These are phyloP conservation scores for Sistotremastrum suecicum DNA, from an alignment of 768 basidiomycete species.

Conservation along the genomic window DNA sequence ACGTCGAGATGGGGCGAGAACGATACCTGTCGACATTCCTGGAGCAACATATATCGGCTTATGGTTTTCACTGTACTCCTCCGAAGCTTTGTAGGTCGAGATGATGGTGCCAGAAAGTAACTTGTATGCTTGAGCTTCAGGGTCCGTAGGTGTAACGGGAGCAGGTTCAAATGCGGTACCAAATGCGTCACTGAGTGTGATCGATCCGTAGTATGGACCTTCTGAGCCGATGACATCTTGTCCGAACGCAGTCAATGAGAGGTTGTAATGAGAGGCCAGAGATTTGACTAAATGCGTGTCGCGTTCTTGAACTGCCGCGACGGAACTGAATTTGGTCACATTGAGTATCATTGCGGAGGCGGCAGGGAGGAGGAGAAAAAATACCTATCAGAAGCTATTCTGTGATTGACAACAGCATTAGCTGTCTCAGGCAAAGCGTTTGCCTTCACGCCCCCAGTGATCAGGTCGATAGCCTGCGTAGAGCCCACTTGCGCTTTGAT, in stretches of 20 bases:
- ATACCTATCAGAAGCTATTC: conserved; percentile 9
- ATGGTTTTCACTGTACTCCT: too few species aligned
- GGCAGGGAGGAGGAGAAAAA: not conserved
- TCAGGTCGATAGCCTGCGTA: conserved; percentile 32
- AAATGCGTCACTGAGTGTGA: conserved; percentile 37
- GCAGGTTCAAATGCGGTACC: conserved; percentile 47
- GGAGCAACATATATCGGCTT: conserved; percentile 6
- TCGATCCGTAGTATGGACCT: conserved; percentile 26
- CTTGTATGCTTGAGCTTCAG: conserved; percentile 24
- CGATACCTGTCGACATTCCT: conserved; percentile 7
- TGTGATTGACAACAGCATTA: conserved; percentile 10
- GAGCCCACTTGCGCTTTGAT: conserved; percentile 18
- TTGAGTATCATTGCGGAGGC: too few species aligned
- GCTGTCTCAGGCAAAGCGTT: conserved; percentile 29
- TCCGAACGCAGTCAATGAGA: conserved; percentile 8
- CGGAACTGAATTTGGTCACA: conserved; percentile 2
- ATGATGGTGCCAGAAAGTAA: conserved; percentile 54
- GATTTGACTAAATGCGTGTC: conserved; percentile 3
- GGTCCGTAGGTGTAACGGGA: conserved; percentile 36
- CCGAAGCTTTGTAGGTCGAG: conserved; percentile 17
- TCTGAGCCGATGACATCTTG: conserved; percentile 7
- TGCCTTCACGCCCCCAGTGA: conserved; percentile 25
- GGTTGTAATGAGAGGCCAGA: conserved; percentile 4
- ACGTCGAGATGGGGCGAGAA: not conserved
- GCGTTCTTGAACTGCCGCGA: conserved; percentile 5